Conservation (phyloP, 495 filamentous ascomycete genomes). For the Podospora fimiseda region DNA sequence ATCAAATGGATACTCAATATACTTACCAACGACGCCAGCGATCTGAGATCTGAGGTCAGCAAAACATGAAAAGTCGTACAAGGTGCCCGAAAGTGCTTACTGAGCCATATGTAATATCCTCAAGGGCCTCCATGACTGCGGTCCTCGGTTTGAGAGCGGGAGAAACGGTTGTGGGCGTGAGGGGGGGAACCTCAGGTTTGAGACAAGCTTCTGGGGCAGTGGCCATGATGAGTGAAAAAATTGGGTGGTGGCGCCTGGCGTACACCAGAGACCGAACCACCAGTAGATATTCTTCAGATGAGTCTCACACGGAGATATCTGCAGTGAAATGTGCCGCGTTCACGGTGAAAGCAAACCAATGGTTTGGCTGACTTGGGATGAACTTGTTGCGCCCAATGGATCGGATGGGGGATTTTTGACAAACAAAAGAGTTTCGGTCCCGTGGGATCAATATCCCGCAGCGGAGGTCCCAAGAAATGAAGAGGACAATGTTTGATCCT, state of each 20-base stretch:
- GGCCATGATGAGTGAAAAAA: not conserved
- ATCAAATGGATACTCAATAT: constrained; percentile 97
- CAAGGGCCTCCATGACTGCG: constrained; percentile 60
- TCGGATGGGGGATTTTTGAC: too few relatives aligned
- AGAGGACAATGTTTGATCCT: not conserved
- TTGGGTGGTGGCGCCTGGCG: too few relatives aligned
- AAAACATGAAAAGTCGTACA: constrained; percentile 1
- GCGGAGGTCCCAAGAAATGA: not conserved
- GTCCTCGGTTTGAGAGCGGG: constrained; percentile 21
- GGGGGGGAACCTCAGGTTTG: constrained; percentile 5
- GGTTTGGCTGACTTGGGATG: not conserved
- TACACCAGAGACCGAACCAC: too few relatives aligned
- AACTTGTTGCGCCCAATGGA: not conserved
- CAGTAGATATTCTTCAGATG: not conserved
- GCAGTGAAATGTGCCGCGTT: not conserved
- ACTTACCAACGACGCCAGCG: constrained; percentile 87
- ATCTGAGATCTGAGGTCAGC: constrained; percentile 41
- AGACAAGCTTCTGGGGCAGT: constrained; percentile 1
- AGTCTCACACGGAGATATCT: too few relatives aligned
- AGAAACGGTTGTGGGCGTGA: not conserved
- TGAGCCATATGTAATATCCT: constrained; percentile 80
- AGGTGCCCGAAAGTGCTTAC: constrained; percentile 43
- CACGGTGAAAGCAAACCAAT: too few relatives aligned
- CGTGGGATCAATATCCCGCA: not conserved
- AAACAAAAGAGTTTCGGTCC: not conserved